Evolutionary conservation across 1,139 yeast species (phyloP).

Genomic region (Wickerhamomyces sp.): DNA sequence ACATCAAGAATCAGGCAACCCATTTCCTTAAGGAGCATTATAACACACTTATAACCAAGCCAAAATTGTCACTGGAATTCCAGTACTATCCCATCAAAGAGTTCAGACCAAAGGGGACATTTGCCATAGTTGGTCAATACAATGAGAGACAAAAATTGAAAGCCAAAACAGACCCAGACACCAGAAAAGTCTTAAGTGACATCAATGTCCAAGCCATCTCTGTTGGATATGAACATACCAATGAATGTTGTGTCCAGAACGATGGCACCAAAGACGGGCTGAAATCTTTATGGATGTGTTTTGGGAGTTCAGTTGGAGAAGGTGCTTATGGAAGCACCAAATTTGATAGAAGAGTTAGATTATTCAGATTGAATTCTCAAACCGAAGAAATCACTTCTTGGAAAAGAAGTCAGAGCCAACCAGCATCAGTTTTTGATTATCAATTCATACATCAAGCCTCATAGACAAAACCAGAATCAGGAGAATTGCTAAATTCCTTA

Average conservation of each 20-base stretch:
- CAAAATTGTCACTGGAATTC: constrained; percentile 29
- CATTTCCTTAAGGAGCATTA: constrained; percentile 3
- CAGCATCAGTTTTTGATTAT: constrained; percentile 25
- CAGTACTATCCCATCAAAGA: constrained; percentile 50
- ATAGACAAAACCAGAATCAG: background rate
- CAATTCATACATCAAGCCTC: constrained; percentile 20
- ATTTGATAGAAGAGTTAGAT: constrained; percentile 37
- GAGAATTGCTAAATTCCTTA: too few species aligned
- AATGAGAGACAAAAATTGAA: constrained; percentile 40
- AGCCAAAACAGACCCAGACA: constrained; percentile 26
- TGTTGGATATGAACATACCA: constrained; percentile 53
- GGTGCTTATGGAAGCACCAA: constrained; percentile 34
- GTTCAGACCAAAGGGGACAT: constrained; percentile 44
- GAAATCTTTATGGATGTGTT: constrained; percentile 45
- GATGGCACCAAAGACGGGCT: constrained; percentile 9
- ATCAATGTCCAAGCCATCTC: constrained; percentile 34
- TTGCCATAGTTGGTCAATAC: constrained; percentile 44
- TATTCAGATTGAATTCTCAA: constrained; percentile 38
- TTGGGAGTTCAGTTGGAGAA: constrained; percentile 51
- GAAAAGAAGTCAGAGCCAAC: constrained; percentile 43
- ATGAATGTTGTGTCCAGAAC: constrained; percentile 44
- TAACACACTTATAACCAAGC: constrained; percentile 8
- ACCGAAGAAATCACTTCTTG: constrained; percentile 41
- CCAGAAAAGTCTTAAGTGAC: constrained; percentile 16
- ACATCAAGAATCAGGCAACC: constrained; percentile 2